Evolutionary conservation across 495 filamentous ascomycete genomes (phyloP), one percentile per base, ranked within the genome.

Genomic region (Podospora fimiseda): DNA sequence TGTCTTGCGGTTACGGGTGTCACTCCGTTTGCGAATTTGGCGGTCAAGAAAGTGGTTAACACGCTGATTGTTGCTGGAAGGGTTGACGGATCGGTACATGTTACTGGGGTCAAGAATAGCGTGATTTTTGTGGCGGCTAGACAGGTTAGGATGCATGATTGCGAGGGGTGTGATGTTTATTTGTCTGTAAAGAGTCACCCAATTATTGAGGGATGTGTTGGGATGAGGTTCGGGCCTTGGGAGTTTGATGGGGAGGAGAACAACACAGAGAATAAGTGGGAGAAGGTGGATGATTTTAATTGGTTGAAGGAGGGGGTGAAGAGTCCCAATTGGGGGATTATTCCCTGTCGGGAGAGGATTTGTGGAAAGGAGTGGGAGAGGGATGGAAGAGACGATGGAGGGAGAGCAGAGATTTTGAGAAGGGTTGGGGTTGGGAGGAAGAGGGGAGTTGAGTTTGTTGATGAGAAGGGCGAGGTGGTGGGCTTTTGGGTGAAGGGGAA

Each of bases 261-360:
- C 9, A 56, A 68, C 8, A 54, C 55, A 27, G 61, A 68, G 33
- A 61, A 60, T 51, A 90, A 93, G 52, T 98, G 89, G 87, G 80
- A 88, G 59, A 81, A 94, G 61, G 85, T 98, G 13, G 88, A 96
- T 61, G 93, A 98, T 60, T 98, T 98, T 74, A 93, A 95, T 68
- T 97, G 94, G 94, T 77, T 96, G 55, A 94, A 90, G 67, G 73
- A 78, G 9, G 87, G 86, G 43, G 83, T 80, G 15, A 96, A 88
- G 58, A 30, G 22, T 27, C 93, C 93, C 1, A 90, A 98, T 65
- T 98, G 92, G 90, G 80, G 75, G 42, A 62, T 91, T 9, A 52
- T 96, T 38, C 70, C 77, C 6, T 6, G 27, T 5, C 6, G 11
- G 5, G 27, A 33, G 27, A 33, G 27, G 27, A 11, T 33, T 33